A percentile compares a stretch with the other conserved stretches of the same genome.
phyloP scores from a whole-genome alignment of 306 rosid genomes.

The Potentilla sterilis region DNA sequence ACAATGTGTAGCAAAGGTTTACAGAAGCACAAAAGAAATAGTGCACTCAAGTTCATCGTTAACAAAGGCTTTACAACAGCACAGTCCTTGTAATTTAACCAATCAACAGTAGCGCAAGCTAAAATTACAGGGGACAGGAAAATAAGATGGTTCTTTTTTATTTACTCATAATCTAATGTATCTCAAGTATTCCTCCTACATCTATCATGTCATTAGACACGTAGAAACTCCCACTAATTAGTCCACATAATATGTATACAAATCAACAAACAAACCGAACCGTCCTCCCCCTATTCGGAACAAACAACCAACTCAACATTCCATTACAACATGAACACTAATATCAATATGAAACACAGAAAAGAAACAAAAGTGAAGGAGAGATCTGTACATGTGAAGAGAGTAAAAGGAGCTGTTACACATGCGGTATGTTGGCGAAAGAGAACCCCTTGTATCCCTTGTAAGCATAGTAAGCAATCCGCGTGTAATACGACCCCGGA shows the following conservation, averaged over 20 bases:
- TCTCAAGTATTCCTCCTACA: neutral
- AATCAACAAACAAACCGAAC: conserved; percentile 1
- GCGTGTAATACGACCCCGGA: conserved; percentile 93
- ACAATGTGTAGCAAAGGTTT: neutral
- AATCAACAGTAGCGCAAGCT: neutral
- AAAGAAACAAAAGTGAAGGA: neutral
- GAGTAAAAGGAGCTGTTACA: conserved; percentile 19
- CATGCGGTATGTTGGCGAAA: conserved; percentile 93
- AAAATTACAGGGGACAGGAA: neutral
- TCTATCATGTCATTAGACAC: neutral
- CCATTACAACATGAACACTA: neutral
- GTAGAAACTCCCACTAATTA: neutral
- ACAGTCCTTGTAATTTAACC: neutral
- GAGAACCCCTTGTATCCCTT: conserved; percentile 97
- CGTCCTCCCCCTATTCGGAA: neutral
- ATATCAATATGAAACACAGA: neutral
- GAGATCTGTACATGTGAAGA: conserved; percentile 38
- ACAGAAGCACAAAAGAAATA: neutral
- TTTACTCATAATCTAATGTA: neutral
- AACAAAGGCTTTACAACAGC: neutral
- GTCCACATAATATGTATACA: neutral
- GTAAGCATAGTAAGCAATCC: conserved; percentile 97
- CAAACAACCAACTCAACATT: neutral
- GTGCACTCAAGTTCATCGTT: neutral
- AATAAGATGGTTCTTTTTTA: neutral